A percentile compares a stretch with the other conserved stretches of the same genome.
Evolutionary conservation across 2,329 filamentous ascomycete species (phyloP).

Genomic region (Emericellopsis cladophorae): DNA sequence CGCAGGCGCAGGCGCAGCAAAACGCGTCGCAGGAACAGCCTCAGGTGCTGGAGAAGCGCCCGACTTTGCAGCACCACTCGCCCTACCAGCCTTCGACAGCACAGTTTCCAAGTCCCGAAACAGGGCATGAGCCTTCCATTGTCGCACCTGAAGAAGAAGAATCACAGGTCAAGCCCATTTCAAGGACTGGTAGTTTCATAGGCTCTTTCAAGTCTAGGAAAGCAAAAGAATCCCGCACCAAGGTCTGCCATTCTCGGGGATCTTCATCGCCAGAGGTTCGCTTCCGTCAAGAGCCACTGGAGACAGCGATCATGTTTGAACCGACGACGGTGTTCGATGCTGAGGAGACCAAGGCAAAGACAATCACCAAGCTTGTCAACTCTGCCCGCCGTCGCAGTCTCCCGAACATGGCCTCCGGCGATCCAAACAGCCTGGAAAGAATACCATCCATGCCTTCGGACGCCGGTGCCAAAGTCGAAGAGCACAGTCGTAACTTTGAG

Average conservation of each 20-base stretch:
- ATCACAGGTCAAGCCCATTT: neutral
- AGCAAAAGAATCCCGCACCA: neutral
- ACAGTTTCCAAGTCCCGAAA: neutral
- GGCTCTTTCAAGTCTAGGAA: neutral
- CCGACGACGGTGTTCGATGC: neutral
- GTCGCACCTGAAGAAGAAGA: neutral
- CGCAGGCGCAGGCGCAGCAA: constrained; percentile 13
- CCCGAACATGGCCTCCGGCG: constrained; percentile 2
- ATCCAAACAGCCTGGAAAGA: constrained; percentile 1
- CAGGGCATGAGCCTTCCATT: neutral
- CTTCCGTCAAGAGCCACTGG: neutral
- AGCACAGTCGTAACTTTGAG: constrained; percentile 1
- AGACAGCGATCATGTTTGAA: neutral
- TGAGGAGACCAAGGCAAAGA: neutral
- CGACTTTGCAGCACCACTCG: constrained; percentile 1
- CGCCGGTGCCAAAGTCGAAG: constrained; percentile 3
- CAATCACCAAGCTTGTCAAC: neutral
- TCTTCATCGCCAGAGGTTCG: neutral
- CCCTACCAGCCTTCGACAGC: neutral
- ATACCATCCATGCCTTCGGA: constrained; percentile 4
- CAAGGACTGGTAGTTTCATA: neutral
- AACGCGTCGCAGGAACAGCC: constrained; percentile 1
- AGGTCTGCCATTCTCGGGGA: neutral
- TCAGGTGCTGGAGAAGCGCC: neutral
- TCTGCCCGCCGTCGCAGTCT: constrained; percentile 1